Evolutionary conservation across 139 green algal genomes (phyloP), one percentile per base, ranked within the genome.

Genomic region (Desmodesmus armatus): DNA sequence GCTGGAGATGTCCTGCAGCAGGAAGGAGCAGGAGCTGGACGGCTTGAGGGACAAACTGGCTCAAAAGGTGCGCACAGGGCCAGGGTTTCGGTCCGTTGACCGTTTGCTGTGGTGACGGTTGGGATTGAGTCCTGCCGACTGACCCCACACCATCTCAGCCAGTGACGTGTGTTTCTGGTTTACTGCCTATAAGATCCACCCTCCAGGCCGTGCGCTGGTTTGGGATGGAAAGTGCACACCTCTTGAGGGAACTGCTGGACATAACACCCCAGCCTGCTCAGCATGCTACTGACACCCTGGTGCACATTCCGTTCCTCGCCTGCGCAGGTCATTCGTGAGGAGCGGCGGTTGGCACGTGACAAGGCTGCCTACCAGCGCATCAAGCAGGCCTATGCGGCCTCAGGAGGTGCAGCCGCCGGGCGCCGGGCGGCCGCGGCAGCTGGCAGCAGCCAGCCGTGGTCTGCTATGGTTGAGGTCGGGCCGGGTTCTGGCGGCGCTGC

Each of bases 291-390:
- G 58, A 66, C 58, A 27, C 23, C 63, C 31, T 77, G 23, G 51
- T 31, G 7, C 65, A 63, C 41, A 0, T 15, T 74, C 5, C 41
- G 31, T 21, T 37, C n/a, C n/a, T n/a, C n/a, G n/a, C n/a, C n/a
- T n/a, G n/a, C n/a, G 15, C 75, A 88, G 83, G 80, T 94, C 25
- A 79, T 78, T 2, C 85, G 77, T 23, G 94, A 96, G 79, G 94
- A 96, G 92, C 80, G 91, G 21, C 73, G 86, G 23, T 55, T 90
- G 25, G 88, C 84, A 13, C 72, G 90, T 1, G 90, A 95, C 88
- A 94, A 93, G 80, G 83, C 90, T 40, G 87, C 87, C 5, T 93
- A 95, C 81, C 67, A 77, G 3, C 82, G 87, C 43, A 72, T 88
- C 31, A 58, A 35, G 0, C 77, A 82, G 29, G 80, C 78, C 29